Conservation (phyloP, 2,329 filamentous ascomycete species). For the Aspergillus latus region DNA sequence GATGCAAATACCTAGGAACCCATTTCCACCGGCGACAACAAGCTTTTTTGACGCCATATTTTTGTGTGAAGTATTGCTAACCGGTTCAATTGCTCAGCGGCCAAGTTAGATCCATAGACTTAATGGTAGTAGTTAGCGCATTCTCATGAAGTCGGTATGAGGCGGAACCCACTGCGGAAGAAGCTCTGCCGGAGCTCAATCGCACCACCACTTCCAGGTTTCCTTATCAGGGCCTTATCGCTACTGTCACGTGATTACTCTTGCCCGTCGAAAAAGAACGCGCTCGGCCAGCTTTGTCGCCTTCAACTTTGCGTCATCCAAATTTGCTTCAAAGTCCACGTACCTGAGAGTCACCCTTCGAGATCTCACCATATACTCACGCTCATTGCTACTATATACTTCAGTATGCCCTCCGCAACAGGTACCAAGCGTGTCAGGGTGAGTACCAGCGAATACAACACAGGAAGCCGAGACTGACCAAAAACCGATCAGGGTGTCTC, state of each 20-base stretch:
- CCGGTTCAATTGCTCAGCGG: background rate
- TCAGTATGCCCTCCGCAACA: conserved; percentile 53
- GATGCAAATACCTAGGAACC: conserved; percentile 68
- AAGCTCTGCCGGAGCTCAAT: conserved; percentile 13
- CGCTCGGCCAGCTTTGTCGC: background rate
- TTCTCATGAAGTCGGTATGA: conserved; percentile 10
- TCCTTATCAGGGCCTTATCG: conserved; percentile 23
- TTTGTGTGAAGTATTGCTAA: background rate
- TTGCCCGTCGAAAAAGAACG: background rate
- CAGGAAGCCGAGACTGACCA: conserved; percentile 21
- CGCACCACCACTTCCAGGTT: background rate
- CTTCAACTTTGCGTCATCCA: background rate
- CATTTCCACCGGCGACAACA: conserved; percentile 89
- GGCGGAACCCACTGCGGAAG: conserved; percentile 9
- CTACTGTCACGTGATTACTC: conserved; percentile 26
- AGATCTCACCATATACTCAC: background rate
- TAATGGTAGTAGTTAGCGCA: background rate
- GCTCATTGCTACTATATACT: background rate
- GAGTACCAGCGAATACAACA: conserved; percentile 19
- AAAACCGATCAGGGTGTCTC: conserved; percentile 41
- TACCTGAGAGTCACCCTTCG: background rate
- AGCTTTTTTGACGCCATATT: conserved; percentile 69
- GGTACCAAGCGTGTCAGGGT: conserved; percentile 56
- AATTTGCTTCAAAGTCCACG: background rate
- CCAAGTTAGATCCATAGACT: background rate